phyloP scores from a whole-genome alignment of 2,329 filamentous ascomycete species.

The Ophiocordyceps unilateralis region DNA sequence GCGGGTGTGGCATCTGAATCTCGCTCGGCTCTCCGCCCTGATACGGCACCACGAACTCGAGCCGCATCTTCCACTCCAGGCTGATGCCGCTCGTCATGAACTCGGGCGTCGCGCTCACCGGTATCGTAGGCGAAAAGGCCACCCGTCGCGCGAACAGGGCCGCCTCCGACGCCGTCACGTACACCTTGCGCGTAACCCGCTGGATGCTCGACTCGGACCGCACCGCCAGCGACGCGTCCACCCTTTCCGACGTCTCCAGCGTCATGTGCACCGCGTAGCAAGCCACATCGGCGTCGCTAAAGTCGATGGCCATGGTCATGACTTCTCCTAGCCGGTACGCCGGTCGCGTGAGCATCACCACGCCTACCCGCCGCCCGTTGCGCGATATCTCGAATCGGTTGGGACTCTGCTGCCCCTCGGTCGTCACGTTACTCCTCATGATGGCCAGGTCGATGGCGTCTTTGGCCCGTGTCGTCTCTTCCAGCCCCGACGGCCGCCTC shows the following conservation, averaged over 20 bases:
- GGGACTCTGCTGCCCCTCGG: constrained; percentile 56
- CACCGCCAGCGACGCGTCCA: constrained; percentile 65
- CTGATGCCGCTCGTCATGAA: constrained; percentile 82
- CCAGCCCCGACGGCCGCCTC: constrained; percentile 35
- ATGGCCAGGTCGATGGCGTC: constrained; percentile 88
- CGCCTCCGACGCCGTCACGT: constrained; percentile 64
- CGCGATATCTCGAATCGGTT: constrained; percentile 92
- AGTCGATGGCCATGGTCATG: constrained; percentile 71
- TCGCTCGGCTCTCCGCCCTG: constrained; percentile 13
- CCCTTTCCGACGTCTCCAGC: constrained; percentile 72
- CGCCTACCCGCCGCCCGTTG: constrained; percentile 78
- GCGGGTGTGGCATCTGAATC: constrained; percentile 16
- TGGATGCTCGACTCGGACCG: constrained; percentile 74
- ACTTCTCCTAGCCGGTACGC: constrained; percentile 81
- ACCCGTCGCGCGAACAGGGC: constrained; percentile 65
- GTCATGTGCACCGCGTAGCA: constrained; percentile 75
- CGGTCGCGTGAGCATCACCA: constrained; percentile 75
- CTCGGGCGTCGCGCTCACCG: constrained; percentile 68
- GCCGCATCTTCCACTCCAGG: constrained; percentile 72
- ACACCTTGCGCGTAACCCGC: constrained; percentile 67
- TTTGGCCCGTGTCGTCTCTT: constrained; percentile 48
- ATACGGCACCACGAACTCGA: constrained; percentile 81
- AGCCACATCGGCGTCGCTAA: constrained; percentile 56
- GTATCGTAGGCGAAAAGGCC: constrained; percentile 70
- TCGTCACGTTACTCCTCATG: constrained; percentile 57